Evolutionary conservation across 2,329 filamentous ascomycete species (phyloP).

Genomic region (Epichloe amarillans): DNA sequence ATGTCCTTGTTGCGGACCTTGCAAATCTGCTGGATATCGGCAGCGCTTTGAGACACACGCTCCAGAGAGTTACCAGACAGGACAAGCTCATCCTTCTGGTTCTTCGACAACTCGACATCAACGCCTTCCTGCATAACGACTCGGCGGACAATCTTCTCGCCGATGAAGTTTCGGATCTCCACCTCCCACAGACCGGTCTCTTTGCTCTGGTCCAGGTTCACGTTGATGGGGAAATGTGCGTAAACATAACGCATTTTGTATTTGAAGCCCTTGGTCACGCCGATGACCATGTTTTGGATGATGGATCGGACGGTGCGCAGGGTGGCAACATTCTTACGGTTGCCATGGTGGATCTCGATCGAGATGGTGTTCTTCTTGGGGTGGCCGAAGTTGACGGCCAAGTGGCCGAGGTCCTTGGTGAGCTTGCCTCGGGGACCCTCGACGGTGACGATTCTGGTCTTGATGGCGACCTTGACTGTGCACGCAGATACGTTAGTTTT

Average conservation of each 20-base stretch:
- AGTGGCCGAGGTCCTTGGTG: constrained; percentile 88
- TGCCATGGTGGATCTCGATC: constrained; percentile 97
- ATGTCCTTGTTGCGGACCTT: constrained; percentile 99
- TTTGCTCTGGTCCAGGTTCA: constrained; percentile 93
- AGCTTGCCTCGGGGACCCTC: constrained; percentile 97
- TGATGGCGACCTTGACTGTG: constrained; percentile 94
- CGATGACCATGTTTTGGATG: constrained; percentile 97
- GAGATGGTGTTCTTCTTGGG: constrained; percentile 77
- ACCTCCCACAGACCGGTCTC: constrained; percentile 83
- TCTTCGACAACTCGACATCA: constrained; percentile 76
- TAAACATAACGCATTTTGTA: constrained; percentile 99
- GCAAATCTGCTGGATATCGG: constrained; percentile 99
- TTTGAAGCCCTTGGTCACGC: constrained; percentile 98
- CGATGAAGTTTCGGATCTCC: constrained; percentile 99
- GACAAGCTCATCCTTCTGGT: constrained; percentile 95
- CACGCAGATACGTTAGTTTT: constrained; percentile 16
- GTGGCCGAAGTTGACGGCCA: constrained; percentile 89
- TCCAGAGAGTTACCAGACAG: constrained; percentile 91
- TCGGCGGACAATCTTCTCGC: constrained; percentile 96
- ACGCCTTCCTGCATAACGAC: constrained; percentile 85
- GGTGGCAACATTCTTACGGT: constrained; percentile 93
- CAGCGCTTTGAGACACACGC: constrained; percentile 92
- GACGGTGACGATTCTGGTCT: constrained; percentile 91
- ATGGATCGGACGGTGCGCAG: constrained; percentile 95
- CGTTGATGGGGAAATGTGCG: constrained; percentile 99